A percentile compares a stretch with the other conserved stretches of the same genome.
These are phyloP conservation scores for Oenanthe javanica DNA, from an alignment of 140 eudicot genomes.

Conservation along the genomic window DNA sequence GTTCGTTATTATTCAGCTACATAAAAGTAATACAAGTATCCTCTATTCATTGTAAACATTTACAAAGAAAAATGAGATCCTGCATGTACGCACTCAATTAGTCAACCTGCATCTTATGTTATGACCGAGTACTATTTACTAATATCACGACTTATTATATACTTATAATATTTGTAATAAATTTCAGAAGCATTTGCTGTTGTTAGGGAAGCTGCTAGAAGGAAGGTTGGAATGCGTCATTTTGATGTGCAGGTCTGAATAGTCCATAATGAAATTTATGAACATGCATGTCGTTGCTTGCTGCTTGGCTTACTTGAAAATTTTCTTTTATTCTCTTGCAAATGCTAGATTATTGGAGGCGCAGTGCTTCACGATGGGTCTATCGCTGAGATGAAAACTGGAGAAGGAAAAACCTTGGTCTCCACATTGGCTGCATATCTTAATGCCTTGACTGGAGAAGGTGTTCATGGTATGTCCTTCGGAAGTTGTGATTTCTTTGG, in stretches of 20 bases:
- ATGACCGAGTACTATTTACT: neutral
- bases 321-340: conserved; percentile 6
- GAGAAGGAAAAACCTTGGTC: conserved; percentile 97
- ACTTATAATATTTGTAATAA: neutral
- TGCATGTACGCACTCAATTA: neutral
- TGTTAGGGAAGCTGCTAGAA: conserved; percentile 96
- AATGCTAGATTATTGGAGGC: conserved; percentile 86
- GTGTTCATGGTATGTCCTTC: conserved; percentile 80
- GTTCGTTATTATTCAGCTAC: neutral
- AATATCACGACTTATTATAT: neutral
- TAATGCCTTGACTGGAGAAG: conserved; percentile 88
- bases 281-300: neutral
- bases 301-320: neutral
- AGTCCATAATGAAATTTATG: neutral
- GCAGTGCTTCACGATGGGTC: conserved; percentile 98
- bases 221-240: conserved; percentile 99
- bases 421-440: conserved; percentile 97
- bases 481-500: neutral
- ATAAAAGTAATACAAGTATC: neutral
- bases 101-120: neutral
- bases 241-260: conserved; percentile 89
- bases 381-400: conserved; percentile 98
- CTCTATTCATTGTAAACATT: neutral
- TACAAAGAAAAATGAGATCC: neutral
- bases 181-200: conserved; percentile 93